Evolutionary conservation across 2,329 filamentous ascomycete species (phyloP), one percentile per base, ranked within the genome.

Genomic region (Pezicula rhizophila): DNA sequence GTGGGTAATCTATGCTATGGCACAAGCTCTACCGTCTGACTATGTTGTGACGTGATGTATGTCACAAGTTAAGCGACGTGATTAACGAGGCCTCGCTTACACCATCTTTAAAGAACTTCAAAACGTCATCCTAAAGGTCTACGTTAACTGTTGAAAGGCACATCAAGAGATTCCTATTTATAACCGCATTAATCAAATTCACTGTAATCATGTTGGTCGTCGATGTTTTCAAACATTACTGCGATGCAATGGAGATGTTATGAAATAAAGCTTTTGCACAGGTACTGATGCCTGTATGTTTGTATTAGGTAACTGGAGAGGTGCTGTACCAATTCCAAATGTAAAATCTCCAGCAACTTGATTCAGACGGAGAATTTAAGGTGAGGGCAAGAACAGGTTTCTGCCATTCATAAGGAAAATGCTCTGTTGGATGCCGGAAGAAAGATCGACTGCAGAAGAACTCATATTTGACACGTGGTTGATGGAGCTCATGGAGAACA

Each of bases 161-260:
- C 46, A 38, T 50, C 28, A 40, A 26, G 48, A 46, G 35, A 8
- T 48, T 4, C 43, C 50, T 46, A 41, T 3, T 40, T 33, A 57
- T 42, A 47, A 69, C 14, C 72, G 75, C 73, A 10, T 54, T 60
- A 3, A 72, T 73, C n/a, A 74, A 75, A n/a, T 35, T n/a, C 10
- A 35, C n/a, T 35, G 2, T 4, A 35, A 35, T 4, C 33, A 35
- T 35, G 33, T n/a, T n/a, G 33, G 33, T 35, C 33, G 33, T 35
- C 33, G 33, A n/a, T 35, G 33, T 35, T 43, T 71, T 5, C 63
- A 69, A 45, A 49, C 52, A 4, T 54, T 70, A 0, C 60, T n/a
- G n/a, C n/a, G n/a, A n/a, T n/a, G n/a, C n/a, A n/a, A n/a, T n/a
- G n/a, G n/a, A n/a, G n/a, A 35, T 35, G 10, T 35, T 35, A 35